Conservation (phyloP, 352 stramenopile genomes). For the Phytophthora quininea region DNA sequence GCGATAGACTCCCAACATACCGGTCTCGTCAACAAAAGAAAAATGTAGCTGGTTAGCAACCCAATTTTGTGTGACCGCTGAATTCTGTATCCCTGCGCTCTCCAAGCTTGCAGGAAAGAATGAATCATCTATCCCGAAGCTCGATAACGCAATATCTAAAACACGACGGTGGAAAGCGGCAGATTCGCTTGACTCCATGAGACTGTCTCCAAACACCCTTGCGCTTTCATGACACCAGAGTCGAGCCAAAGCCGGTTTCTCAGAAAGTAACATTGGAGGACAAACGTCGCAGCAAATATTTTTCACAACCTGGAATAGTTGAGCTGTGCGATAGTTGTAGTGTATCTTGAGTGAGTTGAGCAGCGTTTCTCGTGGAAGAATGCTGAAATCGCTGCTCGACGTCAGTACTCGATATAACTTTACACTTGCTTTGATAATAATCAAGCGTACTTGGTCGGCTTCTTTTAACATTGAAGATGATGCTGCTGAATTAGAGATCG, state of each 20-base stretch:
- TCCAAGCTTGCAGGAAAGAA: slow-evolving; percentile 40
- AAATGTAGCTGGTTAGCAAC: slow-evolving; percentile 56
- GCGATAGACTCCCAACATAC: slow-evolving; percentile 32
- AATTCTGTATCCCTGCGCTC: slow-evolving; percentile 15
- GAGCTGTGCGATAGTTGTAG: slow-evolving; percentile 47
- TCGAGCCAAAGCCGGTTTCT: slow-evolving; percentile 59
- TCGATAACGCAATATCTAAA: slow-evolving; percentile 46
- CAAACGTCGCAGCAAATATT: slow-evolving; percentile 49
- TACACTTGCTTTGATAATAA: slow-evolving; percentile 61
- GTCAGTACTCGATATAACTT: slow-evolving; percentile 56
- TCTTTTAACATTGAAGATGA: slow-evolving; percentile 28
- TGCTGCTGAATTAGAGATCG: neutral
- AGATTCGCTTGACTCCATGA: slow-evolving; percentile 43
- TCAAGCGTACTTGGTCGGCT: slow-evolving; percentile 36
- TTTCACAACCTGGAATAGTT: slow-evolving; percentile 54
- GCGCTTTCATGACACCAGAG: slow-evolving; percentile 79
- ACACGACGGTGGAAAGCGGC: slow-evolving; percentile 49
- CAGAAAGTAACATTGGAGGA: slow-evolving; percentile 34
- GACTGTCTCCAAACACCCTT: slow-evolving; percentile 57
- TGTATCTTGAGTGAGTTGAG: slow-evolving; percentile 47
- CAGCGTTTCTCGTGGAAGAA: slow-evolving; percentile 9
- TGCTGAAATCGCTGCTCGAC: slow-evolving; percentile 36
- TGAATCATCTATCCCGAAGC: slow-evolving; percentile 46
- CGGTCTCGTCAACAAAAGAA: slow-evolving; percentile 61
- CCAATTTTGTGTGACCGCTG: slow-evolving; percentile 38